Evolutionary conservation across 805 yeast genomes (phyloP).

Genomic region (Saturnispora kantuleensis): DNA sequence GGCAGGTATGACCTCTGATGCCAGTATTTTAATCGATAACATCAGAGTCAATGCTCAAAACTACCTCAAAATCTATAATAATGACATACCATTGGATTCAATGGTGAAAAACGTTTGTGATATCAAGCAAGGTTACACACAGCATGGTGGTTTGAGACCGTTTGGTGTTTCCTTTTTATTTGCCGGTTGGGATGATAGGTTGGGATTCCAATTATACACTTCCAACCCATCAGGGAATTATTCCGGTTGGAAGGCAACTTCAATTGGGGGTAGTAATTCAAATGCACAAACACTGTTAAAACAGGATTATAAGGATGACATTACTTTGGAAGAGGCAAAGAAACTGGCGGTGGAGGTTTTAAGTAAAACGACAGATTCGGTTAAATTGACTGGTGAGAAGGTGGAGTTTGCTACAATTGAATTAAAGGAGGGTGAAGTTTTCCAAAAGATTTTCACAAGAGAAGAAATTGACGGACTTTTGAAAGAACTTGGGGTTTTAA

Average conservation of each 20-base stretch:
- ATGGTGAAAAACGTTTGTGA: conserved; percentile 86
- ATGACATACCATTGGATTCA: conserved; percentile 87
- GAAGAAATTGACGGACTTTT: conserved; percentile 65
- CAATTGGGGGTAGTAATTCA: conserved; percentile 92
- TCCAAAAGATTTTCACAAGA: conserved; percentile 72
- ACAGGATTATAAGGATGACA: conserved; percentile 86
- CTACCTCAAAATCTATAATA: conserved; percentile 78
- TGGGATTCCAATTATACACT: conserved; percentile 85
- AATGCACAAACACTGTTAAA: conserved; percentile 94
- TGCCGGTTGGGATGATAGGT: conserved; percentile 89
- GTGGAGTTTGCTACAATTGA: conserved; percentile 84
- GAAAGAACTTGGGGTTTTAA: conserved; percentile 52
- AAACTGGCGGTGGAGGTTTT: conserved; percentile 85
- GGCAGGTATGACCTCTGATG: conserved; percentile 98
- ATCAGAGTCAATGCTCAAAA: conserved; percentile 82
- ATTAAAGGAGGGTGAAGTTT: conserved; percentile 39
- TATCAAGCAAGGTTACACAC: conserved; percentile 95
- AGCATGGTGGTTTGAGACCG: conserved; percentile 97
- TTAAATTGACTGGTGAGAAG: conserved; percentile 79
- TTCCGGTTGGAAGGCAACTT: conserved; percentile 97
- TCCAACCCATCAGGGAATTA: conserved; percentile 97
- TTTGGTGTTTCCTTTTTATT: conserved; percentile 94
- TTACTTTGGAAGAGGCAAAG: conserved; percentile 64
- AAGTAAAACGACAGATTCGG: conserved; percentile 87
- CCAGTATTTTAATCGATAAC: conserved; percentile 76